Base-by-base conservation (phyloP, 192 early-diverging fungal genomes). In the Oehlia diaphana region DNA sequence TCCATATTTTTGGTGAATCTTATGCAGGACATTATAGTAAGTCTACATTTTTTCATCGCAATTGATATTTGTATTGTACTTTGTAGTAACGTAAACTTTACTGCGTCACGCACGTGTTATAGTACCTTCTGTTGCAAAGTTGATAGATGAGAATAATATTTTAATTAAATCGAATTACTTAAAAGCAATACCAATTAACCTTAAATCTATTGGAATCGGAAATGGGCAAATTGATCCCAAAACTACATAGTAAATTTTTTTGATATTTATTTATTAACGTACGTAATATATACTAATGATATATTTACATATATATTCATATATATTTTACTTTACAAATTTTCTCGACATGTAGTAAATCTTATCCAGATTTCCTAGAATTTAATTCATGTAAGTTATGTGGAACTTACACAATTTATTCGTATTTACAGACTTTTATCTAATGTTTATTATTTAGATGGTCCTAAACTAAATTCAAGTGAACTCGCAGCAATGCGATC, bases 1-100 rank as follows among this genome's bases (percentile, higher is more conserved):
- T 89, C 16, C 80, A 86, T 63, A 31, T 90, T 2, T 86, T 89
- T 63, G 89, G 89, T 71, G 89, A 90, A 71, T 87, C 85, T 14
- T 90, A 89, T 77, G 89, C 82, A 1, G 88, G 89, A 0, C 87
- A 87, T 14, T 90, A 88, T 47, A 86, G 71, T 72, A 72, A 49
- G 42, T 50, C n/a, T 44, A 47, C 2, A 7, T 72, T 44, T 31
- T 1, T 19, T 28, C 26, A 26, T 23, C 21, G 9, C 89, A 70
- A 86, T 86, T 7, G 9, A 74, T 84, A n/a, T 85, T 89, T 67
- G 49, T 83, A 63, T 6, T 7, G 39, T 42, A 8, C 2, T 37
- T 42, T 8, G 7, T 81, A 84, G 53, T 84, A 84, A 50, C 19
- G 84, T 28, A 72, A 47, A 47, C 4, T 26, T 72, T 28, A 53